Conservation (phyloP, 148 eudicot species). For the Vaccinium macrocarpon region DNA sequence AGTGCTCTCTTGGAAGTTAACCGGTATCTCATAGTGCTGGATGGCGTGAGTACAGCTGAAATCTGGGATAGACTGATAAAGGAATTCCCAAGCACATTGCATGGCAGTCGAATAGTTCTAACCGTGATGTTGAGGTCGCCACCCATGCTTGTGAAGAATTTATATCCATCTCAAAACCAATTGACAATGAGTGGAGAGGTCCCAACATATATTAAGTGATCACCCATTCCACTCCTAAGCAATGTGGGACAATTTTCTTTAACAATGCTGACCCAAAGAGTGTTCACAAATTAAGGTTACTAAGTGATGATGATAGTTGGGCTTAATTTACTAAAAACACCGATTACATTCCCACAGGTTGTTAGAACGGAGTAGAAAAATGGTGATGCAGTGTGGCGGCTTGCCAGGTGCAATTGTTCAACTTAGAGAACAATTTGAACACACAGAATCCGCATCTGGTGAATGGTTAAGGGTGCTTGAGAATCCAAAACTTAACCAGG, state of each 20-base stretch:
- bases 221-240: too few relatives aligned
- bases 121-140: not conserved
- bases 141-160: too few relatives aligned
- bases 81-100: not conserved
- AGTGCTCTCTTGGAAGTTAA: not conserved
- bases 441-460: not conserved
- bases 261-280: not conserved
- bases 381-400: not conserved
- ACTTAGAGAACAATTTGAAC: not conserved
- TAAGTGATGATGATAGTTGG: not conserved
- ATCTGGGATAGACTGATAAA: conserved; percentile 13
- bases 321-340: not conserved
- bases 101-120: conserved; percentile 17
- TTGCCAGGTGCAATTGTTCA: not conserved
- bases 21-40: conserved; percentile 25
- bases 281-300: not conserved
- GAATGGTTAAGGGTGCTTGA: not conserved
- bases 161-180: too few relatives aligned
- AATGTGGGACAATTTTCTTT: too few relatives aligned
- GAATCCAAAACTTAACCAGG: not conserved
- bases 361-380: not conserved
- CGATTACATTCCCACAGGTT: not conserved
- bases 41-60: conserved; percentile 15
- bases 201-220: too few relatives aligned
- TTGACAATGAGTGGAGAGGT: too few relatives aligned